Conservation (phyloP, 345 rosid species). For the Gossypium longicalyx region DNA sequence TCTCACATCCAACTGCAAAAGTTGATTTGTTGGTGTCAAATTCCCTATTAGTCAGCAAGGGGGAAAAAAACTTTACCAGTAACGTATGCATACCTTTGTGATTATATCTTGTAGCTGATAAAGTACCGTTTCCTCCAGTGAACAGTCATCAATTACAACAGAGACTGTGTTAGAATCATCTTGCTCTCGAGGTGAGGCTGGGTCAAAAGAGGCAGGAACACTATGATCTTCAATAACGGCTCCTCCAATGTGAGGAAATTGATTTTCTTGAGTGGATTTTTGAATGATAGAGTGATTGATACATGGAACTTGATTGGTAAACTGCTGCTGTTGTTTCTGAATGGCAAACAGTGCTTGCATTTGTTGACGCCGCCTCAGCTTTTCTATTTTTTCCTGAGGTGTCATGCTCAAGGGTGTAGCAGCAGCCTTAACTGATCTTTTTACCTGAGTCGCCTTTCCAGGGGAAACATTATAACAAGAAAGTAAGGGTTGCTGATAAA, state of each 20-base stretch:
- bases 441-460: slow-evolving; percentile 32
- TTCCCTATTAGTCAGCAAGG: slow-evolving; percentile 18
- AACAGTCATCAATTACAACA: slow-evolving; percentile 39
- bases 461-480: slow-evolving; percentile 49
- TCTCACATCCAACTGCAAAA: slow-evolving; percentile 62
- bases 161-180: slow-evolving; percentile 48
- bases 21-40: slow-evolving; percentile 24
- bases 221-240: slow-evolving; percentile 41
- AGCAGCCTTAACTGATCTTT: slow-evolving; percentile 36
- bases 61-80: slow-evolving; percentile 10
- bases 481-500: slow-evolving; percentile 41
- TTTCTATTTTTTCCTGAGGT: slow-evolving; percentile 91
- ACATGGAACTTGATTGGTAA: slow-evolving; percentile 41
- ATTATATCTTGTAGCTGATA: slow-evolving; percentile 69
- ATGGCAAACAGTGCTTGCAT: slow-evolving; percentile 97
- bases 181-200: slow-evolving; percentile 50
- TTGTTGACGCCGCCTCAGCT: slow-evolving; percentile 85
- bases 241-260: slow-evolving; percentile 39
- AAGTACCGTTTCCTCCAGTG: slow-evolving; percentile 50
- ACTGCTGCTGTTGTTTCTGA: slow-evolving; percentile 77
- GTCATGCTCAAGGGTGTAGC: slow-evolving; percentile 67
- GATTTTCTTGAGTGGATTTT: slow-evolving; percentile 40
- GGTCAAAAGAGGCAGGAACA: slow-evolving; percentile 47
- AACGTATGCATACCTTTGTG: slow-evolving; percentile 53
- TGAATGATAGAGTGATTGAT: slow-evolving; percentile 38